phyloP scores from a whole-genome alignment of 345 rosid species.

The Dipteronia sinensis region DNA sequence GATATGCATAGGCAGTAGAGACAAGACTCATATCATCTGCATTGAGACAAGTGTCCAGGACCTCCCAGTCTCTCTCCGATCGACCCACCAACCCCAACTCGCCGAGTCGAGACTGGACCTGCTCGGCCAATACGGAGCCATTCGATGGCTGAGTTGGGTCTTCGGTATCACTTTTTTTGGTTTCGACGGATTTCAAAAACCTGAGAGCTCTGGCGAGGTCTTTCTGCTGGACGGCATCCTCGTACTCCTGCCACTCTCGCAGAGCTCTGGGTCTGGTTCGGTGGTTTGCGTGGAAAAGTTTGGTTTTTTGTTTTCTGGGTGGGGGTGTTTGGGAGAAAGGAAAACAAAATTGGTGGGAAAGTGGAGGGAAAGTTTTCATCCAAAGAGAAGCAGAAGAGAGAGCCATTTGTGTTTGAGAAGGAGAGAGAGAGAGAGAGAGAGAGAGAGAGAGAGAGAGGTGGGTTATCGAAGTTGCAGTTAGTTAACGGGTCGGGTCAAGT shows the following conservation, averaged over 20 bases:
- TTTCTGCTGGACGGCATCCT: slow-evolving; percentile 82
- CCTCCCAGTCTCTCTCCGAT: slow-evolving; percentile 71
- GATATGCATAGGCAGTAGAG: slow-evolving; percentile 62
- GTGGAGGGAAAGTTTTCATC: slow-evolving; percentile 1
- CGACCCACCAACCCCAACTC: slow-evolving; percentile 41
- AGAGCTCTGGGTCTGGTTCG: slow-evolving; percentile 45
- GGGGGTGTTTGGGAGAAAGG: slow-evolving; percentile 17
- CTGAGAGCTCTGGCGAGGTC: slow-evolving; percentile 84
- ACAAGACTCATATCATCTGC: slow-evolving; percentile 95
- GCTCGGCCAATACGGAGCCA: slow-evolving; percentile 21
- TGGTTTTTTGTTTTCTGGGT: not conserved
- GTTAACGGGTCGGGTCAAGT: not conserved
- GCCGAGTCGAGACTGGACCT: slow-evolving; percentile 27
- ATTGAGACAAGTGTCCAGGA: slow-evolving; percentile 81
- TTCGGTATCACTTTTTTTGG: slow-evolving; percentile 9
- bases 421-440: not conserved
- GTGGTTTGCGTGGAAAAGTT: not conserved
- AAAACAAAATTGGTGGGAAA: slow-evolving; percentile 14
- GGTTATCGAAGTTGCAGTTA: not conserved
- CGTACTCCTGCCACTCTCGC: slow-evolving; percentile 81
- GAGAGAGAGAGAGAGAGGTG: not conserved
- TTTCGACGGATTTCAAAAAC: slow-evolving; percentile 61
- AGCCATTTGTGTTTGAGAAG: not conserved
- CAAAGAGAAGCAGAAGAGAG: not conserved
- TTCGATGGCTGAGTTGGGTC: slow-evolving; percentile 17